Base-by-base conservation (phyloP, 2,329 filamentous ascomycete genomes). In the Ramularia endophylla region DNA sequence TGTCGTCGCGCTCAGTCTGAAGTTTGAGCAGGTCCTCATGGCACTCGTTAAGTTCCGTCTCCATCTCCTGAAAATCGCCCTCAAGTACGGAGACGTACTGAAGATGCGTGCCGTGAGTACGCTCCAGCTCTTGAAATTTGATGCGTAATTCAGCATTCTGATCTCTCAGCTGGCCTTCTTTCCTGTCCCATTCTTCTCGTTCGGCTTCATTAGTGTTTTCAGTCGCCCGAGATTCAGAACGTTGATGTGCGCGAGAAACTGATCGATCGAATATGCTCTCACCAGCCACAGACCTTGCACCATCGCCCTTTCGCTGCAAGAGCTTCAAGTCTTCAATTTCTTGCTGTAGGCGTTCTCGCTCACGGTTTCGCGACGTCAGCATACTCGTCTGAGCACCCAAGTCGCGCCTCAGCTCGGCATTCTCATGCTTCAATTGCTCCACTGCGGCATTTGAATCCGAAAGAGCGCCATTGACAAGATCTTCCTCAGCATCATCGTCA, bases 251-350 rank as follows among this genome's bases (percentile, higher is more conserved):
- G 30, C 90, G 81, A 3, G 90, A 95, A 9, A 89, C 87, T 1
- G 90, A 95, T n/a, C 92, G 80, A 46, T 97, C 92, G 22, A 97
- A 77, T 31, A 97, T 84, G 60, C 88, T 95, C 59, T 97, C 92
- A 5, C 90, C 81, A 1, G 87, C 72, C 40, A 77, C 64, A 3
- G 77, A 81, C 42, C 73, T 67, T 58, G 52, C 75, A 39, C 63
- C 65, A 47, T 78, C 84, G 20, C 78, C 79, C 48, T 87, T 81
- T 40, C 88, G 81, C 51, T 88, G 83, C 2, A 85, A 80, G 55
- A 97, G 80, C 66, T 97, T 98, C 48, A 98, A 73, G 47, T 95
- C 89, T 65, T 98, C 92, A 48, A 97, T 97, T 62, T 98, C 90
- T 60, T 95, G 87, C 63, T 97, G 94, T 7, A 98, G 73, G 4